Base-by-base conservation (phyloP, 23 red algal genomes). In the Chondrus crispus region DNA sequence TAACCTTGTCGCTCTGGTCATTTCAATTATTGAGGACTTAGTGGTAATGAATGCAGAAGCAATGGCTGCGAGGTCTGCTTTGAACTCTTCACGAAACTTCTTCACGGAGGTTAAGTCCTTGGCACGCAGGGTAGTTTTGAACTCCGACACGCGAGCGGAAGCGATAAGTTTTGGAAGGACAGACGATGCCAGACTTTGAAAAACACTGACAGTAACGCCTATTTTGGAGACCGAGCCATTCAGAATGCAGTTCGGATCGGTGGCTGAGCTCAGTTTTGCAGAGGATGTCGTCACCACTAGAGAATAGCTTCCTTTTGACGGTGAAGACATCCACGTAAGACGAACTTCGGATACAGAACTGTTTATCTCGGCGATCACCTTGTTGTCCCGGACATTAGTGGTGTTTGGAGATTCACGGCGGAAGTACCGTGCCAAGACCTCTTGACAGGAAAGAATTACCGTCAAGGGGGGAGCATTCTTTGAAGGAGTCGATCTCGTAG, bases 11-110 rank as follows among this genome's bases (percentile, higher is more conserved):
- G 71, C 44, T 63, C 74, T 33, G 48, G 87, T 53, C 87, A 90
- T 90, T 70, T 90, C 87, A 3, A 62, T 80, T 43, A 90, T 78
- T 41, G 87, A 90, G 28, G 55, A 46, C 47, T 81, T 90, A 22
- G 87, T 81, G 43, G 72, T 78, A 4, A 90, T 41, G 22, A 90
- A 79, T 6, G 87, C 87, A 33, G 87, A 63, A 10, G 80, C 71
- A 35, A 90, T 69, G 35, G 50, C 87, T 47, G 78, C 80, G 9
- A 90, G 53, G 28, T 90, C 87, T 66, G 57, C 41, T 46, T 90
- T 90, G 53, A 90, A 80, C 28, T 90, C 72, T 64, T 90, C 74
- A 9, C 87, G 87, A 90, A 90, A 90, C 62, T 68, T 79, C 11
- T 80, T 53, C 28, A 90, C 87, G 44, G 87, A 78, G 41, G 58